Percentiles rank a stretch among this genome's conserved stretches.
These are phyloP conservation scores for Goffeauzyma gilvescens DNA, from an alignment of 768 basidiomycete species.

Conservation along the genomic window DNA sequence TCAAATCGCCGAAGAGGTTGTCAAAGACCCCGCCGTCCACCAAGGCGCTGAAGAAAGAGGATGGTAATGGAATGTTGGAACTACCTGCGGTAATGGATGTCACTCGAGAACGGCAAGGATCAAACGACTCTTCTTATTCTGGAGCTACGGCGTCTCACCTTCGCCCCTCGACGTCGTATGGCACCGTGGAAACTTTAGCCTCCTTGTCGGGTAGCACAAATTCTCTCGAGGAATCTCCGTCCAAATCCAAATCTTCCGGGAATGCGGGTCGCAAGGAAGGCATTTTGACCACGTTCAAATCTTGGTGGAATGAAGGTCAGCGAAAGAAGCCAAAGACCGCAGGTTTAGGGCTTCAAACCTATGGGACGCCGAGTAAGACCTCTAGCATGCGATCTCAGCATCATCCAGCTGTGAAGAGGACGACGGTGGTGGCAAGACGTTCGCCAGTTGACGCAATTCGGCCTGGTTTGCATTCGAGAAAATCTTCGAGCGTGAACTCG, in stretches of 20 bases:
- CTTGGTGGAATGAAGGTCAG: slow-evolving; percentile 81
- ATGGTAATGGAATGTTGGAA: not conserved
- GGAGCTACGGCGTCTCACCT: not conserved
- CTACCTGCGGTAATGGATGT: slow-evolving; percentile 1
- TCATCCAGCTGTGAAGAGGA: slow-evolving; percentile 15
- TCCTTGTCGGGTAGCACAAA: slow-evolving; percentile 36
- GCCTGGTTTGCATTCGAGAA: slow-evolving; percentile 56
- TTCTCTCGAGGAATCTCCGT: slow-evolving; percentile 37
- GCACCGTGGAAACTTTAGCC: not conserved
- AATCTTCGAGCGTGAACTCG: slow-evolving; percentile 83
- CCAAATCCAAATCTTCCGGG: slow-evolving; percentile 29
- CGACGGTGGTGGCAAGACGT: slow-evolving; percentile 14
- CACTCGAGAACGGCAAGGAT: not conserved
- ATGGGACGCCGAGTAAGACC: slow-evolving; percentile 5
- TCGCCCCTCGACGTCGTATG: slow-evolving; percentile 4
- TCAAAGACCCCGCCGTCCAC: slow-evolving; percentile 17
- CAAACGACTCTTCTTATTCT: not conserved
- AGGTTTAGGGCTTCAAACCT: not conserved
- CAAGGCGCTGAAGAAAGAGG: slow-evolving; percentile 20
- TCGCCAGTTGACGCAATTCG: slow-evolving; percentile 42
- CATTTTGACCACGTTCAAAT: slow-evolving; percentile 61
- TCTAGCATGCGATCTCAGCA: slow-evolving; percentile 17
- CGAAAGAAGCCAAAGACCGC: slow-evolving; percentile 50
- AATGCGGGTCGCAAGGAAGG: slow-evolving; percentile 50
- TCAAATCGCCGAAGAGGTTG: slow-evolving; percentile 6